A percentile compares a stretch with the other conserved stretches of the same genome.
phyloP scores from a whole-genome alignment of 495 filamentous ascomycete species.

The Aspergillus taichungensis region DNA sequence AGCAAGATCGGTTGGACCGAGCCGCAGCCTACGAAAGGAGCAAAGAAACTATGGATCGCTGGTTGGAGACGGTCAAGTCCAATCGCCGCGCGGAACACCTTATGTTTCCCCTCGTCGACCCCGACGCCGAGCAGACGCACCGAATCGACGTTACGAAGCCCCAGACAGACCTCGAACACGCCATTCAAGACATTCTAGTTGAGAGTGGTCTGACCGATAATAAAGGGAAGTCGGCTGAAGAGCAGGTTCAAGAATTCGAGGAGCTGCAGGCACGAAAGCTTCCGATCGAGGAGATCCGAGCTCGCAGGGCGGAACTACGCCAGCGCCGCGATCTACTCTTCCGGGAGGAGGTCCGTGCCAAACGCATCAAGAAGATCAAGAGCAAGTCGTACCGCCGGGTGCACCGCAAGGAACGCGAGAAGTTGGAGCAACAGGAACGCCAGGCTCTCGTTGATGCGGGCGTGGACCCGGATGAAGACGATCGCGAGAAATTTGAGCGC shows the following conservation, averaged over 20 bases:
- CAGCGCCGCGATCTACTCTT: constrained; percentile 78
- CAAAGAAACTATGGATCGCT: constrained; percentile 80
- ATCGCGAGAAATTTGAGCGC: constrained; percentile 69
- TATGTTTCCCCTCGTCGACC: constrained; percentile 78
- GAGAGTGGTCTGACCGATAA: constrained; percentile 67
- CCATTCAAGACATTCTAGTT: constrained; percentile 78
- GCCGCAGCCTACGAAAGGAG: constrained; percentile 80
- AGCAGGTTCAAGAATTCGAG: constrained; percentile 59
- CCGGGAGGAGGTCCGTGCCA: constrained; percentile 79
- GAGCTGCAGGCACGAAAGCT: constrained; percentile 57
- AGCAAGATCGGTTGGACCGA: constrained; percentile 84
- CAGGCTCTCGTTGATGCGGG: constrained; percentile 62
- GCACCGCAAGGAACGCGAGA: constrained; percentile 77
- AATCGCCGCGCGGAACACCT: constrained; percentile 89
- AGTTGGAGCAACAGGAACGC: constrained; percentile 59
- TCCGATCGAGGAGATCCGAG: constrained; percentile 63
- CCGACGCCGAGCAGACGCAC: constrained; percentile 41
- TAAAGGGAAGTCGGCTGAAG: constrained; percentile 53
- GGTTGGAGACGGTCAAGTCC: constrained; percentile 90
- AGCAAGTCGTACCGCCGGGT: constrained; percentile 86
- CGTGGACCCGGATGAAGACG: constrained; percentile 61
- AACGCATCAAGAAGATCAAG: constrained; percentile 97
- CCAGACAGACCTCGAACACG: constrained; percentile 69
- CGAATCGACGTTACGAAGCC: constrained; percentile 46
- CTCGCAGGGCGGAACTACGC: constrained; percentile 65